Evolutionary conservation across 2,329 filamentous ascomycete species (phyloP).

Genomic region (Cytospora leucostoma): DNA sequence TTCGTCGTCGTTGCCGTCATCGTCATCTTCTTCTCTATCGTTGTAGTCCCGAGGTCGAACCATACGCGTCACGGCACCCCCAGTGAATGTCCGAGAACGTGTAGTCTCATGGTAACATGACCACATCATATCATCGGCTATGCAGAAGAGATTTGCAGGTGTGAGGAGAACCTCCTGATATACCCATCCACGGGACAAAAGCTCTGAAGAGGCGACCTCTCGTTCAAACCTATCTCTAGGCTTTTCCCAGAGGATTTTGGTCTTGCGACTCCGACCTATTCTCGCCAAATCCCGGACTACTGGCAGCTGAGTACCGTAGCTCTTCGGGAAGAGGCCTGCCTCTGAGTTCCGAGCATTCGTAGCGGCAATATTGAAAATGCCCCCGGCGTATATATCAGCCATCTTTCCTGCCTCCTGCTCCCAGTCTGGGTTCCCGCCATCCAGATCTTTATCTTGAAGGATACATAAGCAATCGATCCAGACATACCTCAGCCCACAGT

Average conservation of each 20-base stretch:
- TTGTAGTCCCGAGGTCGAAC: no score
- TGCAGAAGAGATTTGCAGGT: conserved; percentile 13
- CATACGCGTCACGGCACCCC: background rate
- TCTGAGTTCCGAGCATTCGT: background rate
- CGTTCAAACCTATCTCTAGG: background rate
- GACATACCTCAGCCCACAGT: background rate
- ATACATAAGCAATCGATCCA: conserved; percentile 13
- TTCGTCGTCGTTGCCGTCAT: no score
- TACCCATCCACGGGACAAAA: conserved; percentile 13
- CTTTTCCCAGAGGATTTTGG: background rate
- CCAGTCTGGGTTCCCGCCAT: background rate
- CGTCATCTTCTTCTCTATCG: no score
- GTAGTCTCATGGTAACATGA: background rate
- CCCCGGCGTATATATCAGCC: conserved; percentile 5
- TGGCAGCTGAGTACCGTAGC: background rate
- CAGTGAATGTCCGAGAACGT: background rate
- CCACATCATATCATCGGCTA: conserved; percentile 8
- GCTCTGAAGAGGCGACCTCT: conserved; percentile 7
- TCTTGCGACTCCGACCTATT: background rate
- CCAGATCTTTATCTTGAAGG: background rate
- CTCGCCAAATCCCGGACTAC: background rate
- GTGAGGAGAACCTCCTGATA: conserved; percentile 8
- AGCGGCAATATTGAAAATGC: conserved; percentile 7
- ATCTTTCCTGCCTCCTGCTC: conserved; percentile 8
- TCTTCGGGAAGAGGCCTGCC: background rate